phyloP scores from a whole-genome alignment of 2,329 filamentous ascomycete species.

The Pseudogymnoascus sp. region DNA sequence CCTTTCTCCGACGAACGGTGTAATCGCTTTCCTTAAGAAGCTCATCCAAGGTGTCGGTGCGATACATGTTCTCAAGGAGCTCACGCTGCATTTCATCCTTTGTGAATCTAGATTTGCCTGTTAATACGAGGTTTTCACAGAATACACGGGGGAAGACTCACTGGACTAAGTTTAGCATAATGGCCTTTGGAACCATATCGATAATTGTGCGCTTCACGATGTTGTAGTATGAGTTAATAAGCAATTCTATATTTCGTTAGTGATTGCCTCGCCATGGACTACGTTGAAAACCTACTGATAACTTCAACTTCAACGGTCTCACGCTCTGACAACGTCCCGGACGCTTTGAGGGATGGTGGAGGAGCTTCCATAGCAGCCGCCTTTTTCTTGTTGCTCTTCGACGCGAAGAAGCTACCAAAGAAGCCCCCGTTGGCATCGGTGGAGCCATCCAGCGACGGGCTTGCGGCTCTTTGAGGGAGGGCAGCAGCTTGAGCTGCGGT shows the following conservation, averaged over 20 bases:
- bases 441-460: slow-evolving; percentile 57
- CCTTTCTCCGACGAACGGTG: slow-evolving; percentile 87
- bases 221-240: slow-evolving; percentile 96
- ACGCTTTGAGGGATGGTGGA: slow-evolving; percentile 86
- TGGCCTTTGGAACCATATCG: slow-evolving; percentile 98
- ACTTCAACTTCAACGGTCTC: slow-evolving; percentile 96
- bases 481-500: slow-evolving; percentile 53
- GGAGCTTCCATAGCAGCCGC: slow-evolving; percentile 99
- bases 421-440: slow-evolving; percentile 63
- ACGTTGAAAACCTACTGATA: slow-evolving; percentile 62
- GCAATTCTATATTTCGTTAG: slow-evolving; percentile 57
- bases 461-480: slow-evolving; percentile 54
- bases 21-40: slow-evolving; percentile 97
- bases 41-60: slow-evolving; percentile 80
- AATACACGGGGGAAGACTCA: slow-evolving; percentile 42
- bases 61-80: slow-evolving; percentile 95
- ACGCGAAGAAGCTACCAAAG: slow-evolving; percentile 97
- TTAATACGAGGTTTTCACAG: background rate
- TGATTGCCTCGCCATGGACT: background rate
- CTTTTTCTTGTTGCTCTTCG: slow-evolving; percentile 99
- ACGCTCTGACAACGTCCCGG: slow-evolving; percentile 85
- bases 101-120: slow-evolving; percentile 55
- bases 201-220: slow-evolving; percentile 98
- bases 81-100: slow-evolving; percentile 99
- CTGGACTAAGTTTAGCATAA: slow-evolving; percentile 96